These are phyloP conservation scores for Tympanopsis confertula DNA, from an alignment of 2,329 filamentous ascomycete genomes.

Conservation along the genomic window DNA sequence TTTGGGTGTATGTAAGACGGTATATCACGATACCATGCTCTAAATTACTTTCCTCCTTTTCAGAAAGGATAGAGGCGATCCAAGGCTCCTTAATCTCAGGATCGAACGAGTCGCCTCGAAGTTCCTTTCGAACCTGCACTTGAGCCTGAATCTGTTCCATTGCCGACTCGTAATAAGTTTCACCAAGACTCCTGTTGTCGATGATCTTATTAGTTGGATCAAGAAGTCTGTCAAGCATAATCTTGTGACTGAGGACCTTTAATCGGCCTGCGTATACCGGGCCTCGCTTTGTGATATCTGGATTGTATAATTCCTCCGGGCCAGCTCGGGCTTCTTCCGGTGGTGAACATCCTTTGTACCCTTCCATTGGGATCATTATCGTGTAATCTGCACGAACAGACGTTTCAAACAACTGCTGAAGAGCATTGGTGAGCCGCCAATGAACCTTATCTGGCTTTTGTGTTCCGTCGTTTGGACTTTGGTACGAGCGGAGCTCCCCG, in stretches of 20 bases:
- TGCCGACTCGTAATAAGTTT: background rate
- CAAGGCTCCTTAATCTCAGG: background rate
- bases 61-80: background rate
- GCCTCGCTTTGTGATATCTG: too few relatives aligned
- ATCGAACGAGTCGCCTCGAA: constrained; percentile 2
- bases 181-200: background rate
- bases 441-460: background rate
- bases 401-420: constrained; percentile 1
- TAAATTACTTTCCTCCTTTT: background rate
- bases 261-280: background rate
- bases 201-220: background rate
- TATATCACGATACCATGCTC: constrained; percentile 10
- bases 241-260: background rate
- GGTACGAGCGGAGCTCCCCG: background rate
- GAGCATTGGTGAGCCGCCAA: background rate
- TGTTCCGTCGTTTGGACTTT: background rate
- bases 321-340: background rate
- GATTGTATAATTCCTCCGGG: too few relatives aligned
- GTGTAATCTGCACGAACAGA: constrained; percentile 8
- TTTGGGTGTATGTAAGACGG: constrained; percentile 9
- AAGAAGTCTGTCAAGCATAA: background rate
- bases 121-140: background rate
- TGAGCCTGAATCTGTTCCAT: constrained; percentile 4
- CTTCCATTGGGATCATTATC: constrained; percentile 12
- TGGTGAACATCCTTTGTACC: constrained; percentile 9